These are phyloP conservation scores for Pestalotiopsis sp. DNA, from an alignment of 2,329 filamentous ascomycete species.

Conservation along the genomic window DNA sequence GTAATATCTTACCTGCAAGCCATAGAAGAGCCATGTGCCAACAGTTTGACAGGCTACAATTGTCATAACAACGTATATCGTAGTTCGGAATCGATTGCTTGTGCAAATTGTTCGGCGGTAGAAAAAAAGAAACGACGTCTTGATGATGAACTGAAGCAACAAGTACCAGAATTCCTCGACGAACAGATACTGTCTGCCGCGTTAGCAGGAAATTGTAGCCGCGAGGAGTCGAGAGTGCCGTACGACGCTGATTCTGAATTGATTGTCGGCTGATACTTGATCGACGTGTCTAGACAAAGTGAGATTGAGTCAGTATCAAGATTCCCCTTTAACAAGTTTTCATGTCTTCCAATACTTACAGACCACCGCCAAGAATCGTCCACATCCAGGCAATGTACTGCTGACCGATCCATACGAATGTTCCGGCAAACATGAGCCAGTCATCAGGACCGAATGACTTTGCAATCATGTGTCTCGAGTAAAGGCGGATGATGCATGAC, in stretches of 20 bases:
- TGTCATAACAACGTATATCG: conserved; percentile 22
- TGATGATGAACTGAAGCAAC: conserved; percentile 33
- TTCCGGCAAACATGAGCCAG: not conserved
- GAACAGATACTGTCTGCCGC: conserved; percentile 27
- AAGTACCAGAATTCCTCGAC: conserved; percentile 35
- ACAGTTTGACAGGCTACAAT: conserved; percentile 27
- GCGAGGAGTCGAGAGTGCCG: rapidly evolving
- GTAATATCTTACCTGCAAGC: not conserved
- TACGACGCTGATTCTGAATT: not conserved
- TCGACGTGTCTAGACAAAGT: not conserved
- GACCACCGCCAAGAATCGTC: conserved; percentile 8
- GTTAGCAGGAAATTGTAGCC: not conserved
- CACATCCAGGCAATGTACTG: conserved; percentile 10
- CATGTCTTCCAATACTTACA: conserved; percentile 2
- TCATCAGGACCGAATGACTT: not conserved
- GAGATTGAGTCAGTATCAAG: not conserved
- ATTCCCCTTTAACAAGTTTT: rapidly evolving
- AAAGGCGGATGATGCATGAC: not conserved
- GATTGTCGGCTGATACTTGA: not conserved
- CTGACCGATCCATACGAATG: not conserved
- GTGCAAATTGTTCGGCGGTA: conserved; percentile 23
- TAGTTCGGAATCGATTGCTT: not conserved
- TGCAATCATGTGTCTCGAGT: not conserved
- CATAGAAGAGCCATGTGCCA: conserved; percentile 29
- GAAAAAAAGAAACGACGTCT: conserved; percentile 36